A percentile compares a stretch with the other conserved stretches of the same genome.
These are phyloP conservation scores for Diplodia seriata DNA, from an alignment of 2,329 filamentous ascomycete genomes.

Conservation along the genomic window DNA sequence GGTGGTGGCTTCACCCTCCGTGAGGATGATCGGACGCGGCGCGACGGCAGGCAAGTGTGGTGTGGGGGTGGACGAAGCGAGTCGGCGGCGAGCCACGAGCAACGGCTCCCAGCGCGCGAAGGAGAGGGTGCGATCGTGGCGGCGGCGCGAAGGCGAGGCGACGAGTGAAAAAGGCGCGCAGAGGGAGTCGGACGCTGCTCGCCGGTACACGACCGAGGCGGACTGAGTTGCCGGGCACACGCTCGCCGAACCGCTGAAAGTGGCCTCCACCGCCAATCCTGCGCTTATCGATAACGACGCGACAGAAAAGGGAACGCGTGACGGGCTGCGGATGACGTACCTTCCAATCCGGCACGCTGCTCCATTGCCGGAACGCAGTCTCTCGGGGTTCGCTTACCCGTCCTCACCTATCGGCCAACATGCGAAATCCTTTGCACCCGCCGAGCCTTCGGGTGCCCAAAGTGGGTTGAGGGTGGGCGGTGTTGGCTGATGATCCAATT, in stretches of 20 bases:
- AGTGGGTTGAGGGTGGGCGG: no score
- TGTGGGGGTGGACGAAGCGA: conserved; percentile 16
- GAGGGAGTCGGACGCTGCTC: conserved; percentile 18
- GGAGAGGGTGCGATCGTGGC: neutral
- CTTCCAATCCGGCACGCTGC: neutral
- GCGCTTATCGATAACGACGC: conserved; percentile 18
- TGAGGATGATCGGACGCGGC: conserved; percentile 18
- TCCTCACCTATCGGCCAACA: neutral
- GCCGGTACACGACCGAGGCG: conserved; percentile 29
- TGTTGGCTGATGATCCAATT: neutral
- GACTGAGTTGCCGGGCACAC: conserved; percentile 25
- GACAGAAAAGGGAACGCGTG: conserved; percentile 14
- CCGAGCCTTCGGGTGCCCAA: neutral
- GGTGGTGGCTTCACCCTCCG: conserved; percentile 30
- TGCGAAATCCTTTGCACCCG: neutral
- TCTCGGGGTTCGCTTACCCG: neutral
- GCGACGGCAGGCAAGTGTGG: conserved; percentile 16
- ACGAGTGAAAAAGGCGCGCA: conserved; percentile 27
- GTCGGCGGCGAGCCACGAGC: conserved; percentile 13
- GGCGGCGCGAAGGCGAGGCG: neutral
- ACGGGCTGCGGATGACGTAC: conserved; percentile 10
- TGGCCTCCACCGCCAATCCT: conserved; percentile 20
- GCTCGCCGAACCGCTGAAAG: conserved; percentile 22
- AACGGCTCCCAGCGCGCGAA: conserved; percentile 24
- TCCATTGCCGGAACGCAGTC: neutral